These are phyloP conservation scores for Endotrypanum monterogeii DNA, from an alignment of 208 protist genomes.

Conservation along the genomic window DNA sequence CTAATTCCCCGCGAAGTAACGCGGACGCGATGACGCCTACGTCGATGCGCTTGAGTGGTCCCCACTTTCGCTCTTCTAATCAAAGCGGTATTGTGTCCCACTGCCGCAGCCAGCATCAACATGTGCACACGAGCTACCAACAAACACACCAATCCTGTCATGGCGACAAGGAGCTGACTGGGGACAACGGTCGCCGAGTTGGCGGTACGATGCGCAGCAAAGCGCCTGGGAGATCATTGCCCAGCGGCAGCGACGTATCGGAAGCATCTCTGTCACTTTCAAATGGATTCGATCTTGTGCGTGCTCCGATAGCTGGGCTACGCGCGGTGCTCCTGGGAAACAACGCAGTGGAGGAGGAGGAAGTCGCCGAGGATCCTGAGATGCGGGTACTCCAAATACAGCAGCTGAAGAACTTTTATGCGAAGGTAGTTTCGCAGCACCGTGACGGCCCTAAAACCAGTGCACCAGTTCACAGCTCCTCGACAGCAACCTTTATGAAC, in stretches of 20 bases:
- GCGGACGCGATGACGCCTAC: conserved; percentile 1
- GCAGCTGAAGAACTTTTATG: conserved; percentile 27
- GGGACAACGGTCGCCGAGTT: neutral
- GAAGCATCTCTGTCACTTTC: neutral
- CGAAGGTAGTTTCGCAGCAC: conserved; percentile 25
- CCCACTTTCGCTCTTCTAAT: conserved; percentile 21
- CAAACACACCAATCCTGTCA: neutral
- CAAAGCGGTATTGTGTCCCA: conserved; percentile 9
- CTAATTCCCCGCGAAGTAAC: conserved; percentile 8
- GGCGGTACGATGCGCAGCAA: conserved; percentile 4
- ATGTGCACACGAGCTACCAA: conserved; percentile 1
- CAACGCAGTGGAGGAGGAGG: conserved; percentile 28
- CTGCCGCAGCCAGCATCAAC: neutral
- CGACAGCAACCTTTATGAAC: neutral
- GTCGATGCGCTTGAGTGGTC: neutral
- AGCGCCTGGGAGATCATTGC: neutral
- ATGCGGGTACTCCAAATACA: conserved; percentile 8
- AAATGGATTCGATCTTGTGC: conserved; percentile 27
- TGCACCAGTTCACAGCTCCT: neutral
- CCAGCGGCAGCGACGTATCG: neutral
- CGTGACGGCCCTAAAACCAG: neutral
- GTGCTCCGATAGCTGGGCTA: conserved; percentile 26
- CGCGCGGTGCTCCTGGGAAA: conserved; percentile 29
- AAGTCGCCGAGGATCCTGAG: conserved; percentile 32
- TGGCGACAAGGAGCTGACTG: neutral